phyloP scores from a whole-genome alignment of 805 yeast genomes.

The Sugiyamaella smithiae region DNA sequence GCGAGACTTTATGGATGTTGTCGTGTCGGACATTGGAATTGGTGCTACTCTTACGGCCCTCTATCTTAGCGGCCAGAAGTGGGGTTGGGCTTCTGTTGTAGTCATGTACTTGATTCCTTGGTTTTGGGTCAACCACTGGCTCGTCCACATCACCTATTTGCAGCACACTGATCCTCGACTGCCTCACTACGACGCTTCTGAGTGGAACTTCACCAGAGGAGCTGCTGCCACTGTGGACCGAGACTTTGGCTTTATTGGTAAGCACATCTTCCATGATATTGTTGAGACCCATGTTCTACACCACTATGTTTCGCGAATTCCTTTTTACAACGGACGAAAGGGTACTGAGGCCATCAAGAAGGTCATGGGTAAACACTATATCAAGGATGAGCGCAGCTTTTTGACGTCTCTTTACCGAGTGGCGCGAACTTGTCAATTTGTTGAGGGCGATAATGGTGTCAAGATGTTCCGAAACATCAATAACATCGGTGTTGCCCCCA shows the following conservation, averaged over 20 bases:
- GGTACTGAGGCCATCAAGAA: slow-evolving; percentile 75
- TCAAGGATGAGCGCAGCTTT: slow-evolving; percentile 66
- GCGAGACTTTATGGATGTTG: slow-evolving; percentile 67
- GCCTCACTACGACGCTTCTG: slow-evolving; percentile 73
- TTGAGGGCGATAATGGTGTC: slow-evolving; percentile 66
- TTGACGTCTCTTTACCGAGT: slow-evolving; percentile 57
- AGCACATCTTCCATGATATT: slow-evolving; percentile 78
- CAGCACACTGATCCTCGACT: slow-evolving; percentile 78
- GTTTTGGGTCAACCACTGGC: slow-evolving; percentile 83
- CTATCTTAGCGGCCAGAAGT: slow-evolving; percentile 57
- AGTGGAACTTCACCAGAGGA: slow-evolving; percentile 80
- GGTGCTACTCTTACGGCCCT: slow-evolving; percentile 49
- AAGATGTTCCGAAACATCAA: slow-evolving; percentile 73
- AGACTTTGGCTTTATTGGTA: slow-evolving; percentile 76
- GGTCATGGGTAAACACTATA: slow-evolving; percentile 83
- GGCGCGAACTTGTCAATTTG: slow-evolving; percentile 65
- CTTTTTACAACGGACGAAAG: slow-evolving; percentile 75
- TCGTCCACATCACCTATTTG: slow-evolving; percentile 78
- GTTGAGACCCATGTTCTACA: slow-evolving; percentile 89
- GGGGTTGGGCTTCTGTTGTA: slow-evolving; percentile 60
- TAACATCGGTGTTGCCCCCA: slow-evolving; percentile 46
- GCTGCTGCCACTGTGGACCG: slow-evolving; percentile 89
- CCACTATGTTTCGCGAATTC: slow-evolving; percentile 79
- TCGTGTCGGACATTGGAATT: slow-evolving; percentile 73
- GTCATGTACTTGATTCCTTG: slow-evolving; percentile 77